phyloP scores from a whole-genome alignment of 73 alveolate species.

The Paramecium caudatum region DNA sequence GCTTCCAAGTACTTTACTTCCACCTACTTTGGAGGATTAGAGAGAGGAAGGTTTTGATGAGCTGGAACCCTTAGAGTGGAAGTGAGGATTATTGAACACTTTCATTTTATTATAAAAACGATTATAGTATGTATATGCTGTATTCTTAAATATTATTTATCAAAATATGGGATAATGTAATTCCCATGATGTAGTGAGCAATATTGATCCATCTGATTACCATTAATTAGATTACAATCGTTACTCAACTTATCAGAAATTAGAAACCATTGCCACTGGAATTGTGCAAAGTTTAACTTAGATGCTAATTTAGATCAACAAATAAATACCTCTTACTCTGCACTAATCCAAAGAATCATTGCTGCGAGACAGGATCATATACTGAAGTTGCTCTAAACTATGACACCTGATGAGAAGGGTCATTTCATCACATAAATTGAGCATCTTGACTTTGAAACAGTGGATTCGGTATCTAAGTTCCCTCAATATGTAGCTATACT shows the following conservation, averaged over 20 bases:
- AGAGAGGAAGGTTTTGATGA: constrained; percentile 54
- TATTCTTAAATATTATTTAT: no score
- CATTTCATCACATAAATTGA: constrained; percentile 4
- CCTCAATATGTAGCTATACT: background rate
- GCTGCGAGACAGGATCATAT: constrained; percentile 48
- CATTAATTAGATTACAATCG: background rate
- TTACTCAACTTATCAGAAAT: constrained; percentile 33
- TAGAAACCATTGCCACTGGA: background rate
- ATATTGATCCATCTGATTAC: background rate
- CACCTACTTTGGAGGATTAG: constrained; percentile 45
- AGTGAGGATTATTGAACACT: constrained; percentile 70
- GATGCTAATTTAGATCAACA: background rate
- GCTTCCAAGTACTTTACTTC: background rate
- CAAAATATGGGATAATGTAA: background rate
- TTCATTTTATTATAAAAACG: constrained; percentile 53
- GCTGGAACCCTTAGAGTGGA: constrained; percentile 8
- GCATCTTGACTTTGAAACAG: constrained; percentile 21
- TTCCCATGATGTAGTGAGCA: background rate
- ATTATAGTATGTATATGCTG: background rate
- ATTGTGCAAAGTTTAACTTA: background rate
- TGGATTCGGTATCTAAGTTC: background rate
- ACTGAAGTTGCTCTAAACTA: background rate
- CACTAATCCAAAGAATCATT: constrained; percentile 39
- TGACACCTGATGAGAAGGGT: background rate
- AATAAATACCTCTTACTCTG: background rate